Conservation (phyloP, 768 basidiomycete species). For the Termitomyces sp. region DNA sequence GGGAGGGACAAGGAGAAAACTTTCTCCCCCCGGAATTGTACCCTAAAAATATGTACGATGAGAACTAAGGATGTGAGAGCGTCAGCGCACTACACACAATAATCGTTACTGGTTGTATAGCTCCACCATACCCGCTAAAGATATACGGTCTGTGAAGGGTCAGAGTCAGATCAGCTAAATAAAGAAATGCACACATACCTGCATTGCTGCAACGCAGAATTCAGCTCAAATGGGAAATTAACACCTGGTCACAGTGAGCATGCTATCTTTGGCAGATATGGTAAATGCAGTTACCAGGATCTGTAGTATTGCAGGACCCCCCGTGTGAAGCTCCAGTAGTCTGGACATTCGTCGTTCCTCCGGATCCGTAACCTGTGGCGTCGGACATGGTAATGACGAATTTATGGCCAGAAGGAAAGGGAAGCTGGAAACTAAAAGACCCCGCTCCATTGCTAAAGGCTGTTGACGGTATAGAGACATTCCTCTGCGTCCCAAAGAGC, state of each 20-base stretch:
- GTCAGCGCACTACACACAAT: slow-evolving; percentile 28
- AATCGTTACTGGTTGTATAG: slow-evolving; percentile 49
- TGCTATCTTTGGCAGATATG: neutral
- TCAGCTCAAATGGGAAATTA: slow-evolving; percentile 44
- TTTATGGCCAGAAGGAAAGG: slow-evolving; percentile 28
- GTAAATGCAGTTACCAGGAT: slow-evolving; percentile 24
- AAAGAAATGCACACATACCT: slow-evolving; percentile 30
- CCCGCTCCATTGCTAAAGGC: slow-evolving; percentile 51
- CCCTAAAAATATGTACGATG: slow-evolving; percentile 29
- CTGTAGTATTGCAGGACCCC: slow-evolving; percentile 45
- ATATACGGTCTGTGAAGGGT: slow-evolving; percentile 32
- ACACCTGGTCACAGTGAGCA: slow-evolving; percentile 20
- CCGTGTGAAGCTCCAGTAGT: slow-evolving; percentile 41
- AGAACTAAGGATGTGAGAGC: neutral
- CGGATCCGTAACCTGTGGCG: slow-evolving; percentile 59
- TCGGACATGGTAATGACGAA: slow-evolving; percentile 69
- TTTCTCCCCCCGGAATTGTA: slow-evolving; percentile 56
- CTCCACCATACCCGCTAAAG: slow-evolving; percentile 38
- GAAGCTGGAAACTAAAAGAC: slow-evolving; percentile 42
- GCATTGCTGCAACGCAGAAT: slow-evolving; percentile 55
- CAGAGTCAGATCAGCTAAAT: neutral
- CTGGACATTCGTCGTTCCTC: slow-evolving; percentile 48
- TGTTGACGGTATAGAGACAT: slow-evolving; percentile 48
- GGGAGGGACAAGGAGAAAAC: slow-evolving; percentile 38
- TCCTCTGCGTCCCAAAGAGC: slow-evolving; percentile 49